Base-by-base conservation (phyloP, 2,329 filamentous ascomycete species). In the Stachybotrys chlorohalonatus region DNA sequence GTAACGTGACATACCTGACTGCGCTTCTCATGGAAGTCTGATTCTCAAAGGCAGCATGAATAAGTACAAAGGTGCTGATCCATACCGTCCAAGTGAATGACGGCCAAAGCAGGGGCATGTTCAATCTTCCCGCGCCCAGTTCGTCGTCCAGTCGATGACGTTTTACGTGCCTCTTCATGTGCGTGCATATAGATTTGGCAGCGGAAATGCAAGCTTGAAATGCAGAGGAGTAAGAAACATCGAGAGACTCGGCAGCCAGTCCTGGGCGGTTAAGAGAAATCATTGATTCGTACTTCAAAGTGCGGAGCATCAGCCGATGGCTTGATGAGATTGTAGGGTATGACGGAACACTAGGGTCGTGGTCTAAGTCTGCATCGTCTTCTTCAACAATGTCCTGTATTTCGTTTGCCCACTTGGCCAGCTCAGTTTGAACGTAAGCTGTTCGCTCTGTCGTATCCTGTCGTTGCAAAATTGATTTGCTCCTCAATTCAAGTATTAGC, bases 331-430 rank as follows among this genome's bases (percentile, higher is more conserved):
- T 56, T 9, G 46, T 13, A 24, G 57, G 16, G 8, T 9, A 47
- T 42, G 36, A 13, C 36, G 36, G 6, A 9, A 13, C 13, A 42
- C 36, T 42, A 42, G 36, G 36, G 16, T 47, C 46, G 15, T 47
- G 46, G 11, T 47, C 7, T 47, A 24, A n/a, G 46, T 47, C 46
- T 1, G 58, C 46, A 1, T 68, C 66, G 1, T 72, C 68, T 5
- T 70, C 69, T 50, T 78, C 73, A 0, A 74, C 69, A 0, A 73
- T 70, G 15, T 79, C 76, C 52, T 80, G 75, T 6, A 79, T 72
- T 54, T 80, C 75, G 51, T 81, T 81, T 62, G 75, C 76, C 77
- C 77, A 81, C 47, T 76, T 74, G 0, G 74, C 69, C 3, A 81
- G 64, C 31, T 77, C 74, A 0, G 76, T 74, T n/a, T 73, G 74